These are phyloP conservation scores for Blumeria graminis DNA, from an alignment of 2,329 filamentous ascomycete genomes.

Conservation along the genomic window DNA sequence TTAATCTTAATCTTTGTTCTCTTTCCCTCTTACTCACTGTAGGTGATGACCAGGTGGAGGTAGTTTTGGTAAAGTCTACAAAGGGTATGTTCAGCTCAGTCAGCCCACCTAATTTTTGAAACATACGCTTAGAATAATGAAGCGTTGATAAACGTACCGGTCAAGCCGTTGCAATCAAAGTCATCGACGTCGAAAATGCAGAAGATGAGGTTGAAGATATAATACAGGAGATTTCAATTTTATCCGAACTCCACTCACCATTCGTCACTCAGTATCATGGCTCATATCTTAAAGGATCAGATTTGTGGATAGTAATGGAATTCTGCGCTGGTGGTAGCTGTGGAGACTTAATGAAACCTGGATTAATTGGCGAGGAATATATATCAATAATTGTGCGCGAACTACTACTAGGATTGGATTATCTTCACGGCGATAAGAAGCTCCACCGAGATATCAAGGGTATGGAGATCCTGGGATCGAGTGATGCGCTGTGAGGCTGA, in stretches of 20 bases:
- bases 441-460: constrained; percentile 91
- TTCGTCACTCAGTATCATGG: constrained; percentile 97
- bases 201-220: constrained; percentile 99
- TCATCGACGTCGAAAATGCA: constrained; percentile 96
- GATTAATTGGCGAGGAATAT: constrained; percentile 76
- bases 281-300: constrained; percentile 83
- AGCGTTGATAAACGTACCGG: constrained; percentile 85
- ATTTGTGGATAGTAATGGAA: constrained; percentile 99
- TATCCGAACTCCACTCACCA: constrained; percentile 84
- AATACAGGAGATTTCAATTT: constrained; percentile 92
- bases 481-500: neutral
- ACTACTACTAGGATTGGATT: constrained; percentile 70
- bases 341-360: constrained; percentile 85
- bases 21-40: constrained; percentile 9
- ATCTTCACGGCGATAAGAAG: constrained; percentile 87
- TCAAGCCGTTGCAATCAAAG: constrained; percentile 87
- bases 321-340: constrained; percentile 95
- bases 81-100: constrained; percentile 39
- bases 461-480: constrained; percentile 17
- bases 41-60: constrained; percentile 45
- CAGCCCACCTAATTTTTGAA: neutral
- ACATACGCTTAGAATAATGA: constrained; percentile 1
- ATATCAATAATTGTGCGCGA: constrained; percentile 90
- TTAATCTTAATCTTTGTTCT: neutral
- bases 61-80: constrained; percentile 97